Evolutionary conservation across 2,329 filamentous ascomycete genomes (phyloP), one percentile per base, ranked within the genome.

Genomic region (Aaosphaeria arxii): DNA sequence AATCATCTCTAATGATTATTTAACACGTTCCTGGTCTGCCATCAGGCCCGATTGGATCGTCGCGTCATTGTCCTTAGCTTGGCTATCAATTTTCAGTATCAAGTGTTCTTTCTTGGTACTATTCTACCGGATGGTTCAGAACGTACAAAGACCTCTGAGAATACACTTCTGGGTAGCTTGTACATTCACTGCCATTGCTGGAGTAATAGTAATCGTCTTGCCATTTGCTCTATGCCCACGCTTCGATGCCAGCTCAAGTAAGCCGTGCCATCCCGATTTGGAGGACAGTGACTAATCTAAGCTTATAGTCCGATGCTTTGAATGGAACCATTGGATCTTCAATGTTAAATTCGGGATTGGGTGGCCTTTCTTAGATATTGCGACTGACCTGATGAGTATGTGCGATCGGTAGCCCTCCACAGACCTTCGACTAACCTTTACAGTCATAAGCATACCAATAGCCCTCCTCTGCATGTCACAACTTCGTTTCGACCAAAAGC

Each of bases 311-410:
- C 17, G 17, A 2, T 24, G 17, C 17, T 24, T 24, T 24, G 17
- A 24, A 24, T 24, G 17, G 17, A 24, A 24, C 17, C 17, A 24
- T 2, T 24, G 17, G 17, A 24, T 24, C 17, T 24, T 24, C 17
- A 24, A 24, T 24, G 17, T 24, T 24, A 24, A 24, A 24, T 24
- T 24, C 17, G 17, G 17, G 17, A 24, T 24, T 24, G 17, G 17
- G 17, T 24, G 17, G 17, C 17, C 17, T 24, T 24, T 24, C 17
- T 24, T 52, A n/a, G 49, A 54, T 29, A 52, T 54, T 17, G 35
- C 46, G 5, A 54, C 49, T 7, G 49, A 52, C 41, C 41, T 52
- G 6, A 54, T 54, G 52, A 51, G 52, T 54, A 47, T 1, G 45
- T 38, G 11, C 13, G 11, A 7, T 13, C 9, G 2, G 33, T 36